phyloP scores from a whole-genome alignment of 441 rosid species.

The Jatropha multifida region DNA sequence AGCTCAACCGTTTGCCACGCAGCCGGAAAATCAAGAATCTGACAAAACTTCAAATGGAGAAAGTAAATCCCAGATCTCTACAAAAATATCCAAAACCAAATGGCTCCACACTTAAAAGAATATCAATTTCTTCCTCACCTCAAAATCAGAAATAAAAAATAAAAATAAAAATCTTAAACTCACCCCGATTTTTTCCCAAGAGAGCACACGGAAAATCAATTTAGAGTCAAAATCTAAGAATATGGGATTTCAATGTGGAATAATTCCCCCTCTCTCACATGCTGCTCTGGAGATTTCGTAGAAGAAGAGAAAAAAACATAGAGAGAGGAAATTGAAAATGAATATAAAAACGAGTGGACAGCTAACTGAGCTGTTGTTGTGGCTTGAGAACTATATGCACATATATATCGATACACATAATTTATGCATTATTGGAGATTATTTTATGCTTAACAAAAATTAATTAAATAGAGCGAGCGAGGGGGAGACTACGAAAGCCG shows the following conservation, averaged over 20 bases:
- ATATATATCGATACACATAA: not conserved
- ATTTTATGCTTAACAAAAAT: not conserved
- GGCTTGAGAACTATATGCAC: constrained; percentile 30
- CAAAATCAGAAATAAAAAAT: constrained; percentile 4
- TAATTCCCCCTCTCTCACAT: constrained; percentile 22
- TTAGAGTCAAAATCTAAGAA: constrained; percentile 30
- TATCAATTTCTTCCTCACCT: not conserved
- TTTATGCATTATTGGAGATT: constrained; percentile 15
- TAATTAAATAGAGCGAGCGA: not conserved
- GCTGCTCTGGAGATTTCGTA: constrained; percentile 51
- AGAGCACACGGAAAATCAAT: constrained; percentile 30
- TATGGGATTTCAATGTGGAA: constrained; percentile 25
- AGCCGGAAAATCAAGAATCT: constrained; percentile 18
- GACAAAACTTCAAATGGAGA: not conserved
- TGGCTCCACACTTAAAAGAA: constrained; percentile 1
- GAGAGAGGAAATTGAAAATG: constrained; percentile 11
- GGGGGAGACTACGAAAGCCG: constrained; percentile 33
- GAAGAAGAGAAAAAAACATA: constrained; percentile 25
- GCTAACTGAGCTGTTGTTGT: constrained; percentile 52
- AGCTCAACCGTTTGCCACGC: constrained; percentile 17
- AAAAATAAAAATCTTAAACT: not conserved
- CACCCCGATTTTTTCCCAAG: constrained; percentile 3
- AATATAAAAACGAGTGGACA: constrained; percentile 64
- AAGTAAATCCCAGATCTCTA: constrained; percentile 30
- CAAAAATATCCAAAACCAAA: constrained; percentile 18